Base-by-base conservation (phyloP, 108 stramenopile species). In the Cyclotella atomus region DNA sequence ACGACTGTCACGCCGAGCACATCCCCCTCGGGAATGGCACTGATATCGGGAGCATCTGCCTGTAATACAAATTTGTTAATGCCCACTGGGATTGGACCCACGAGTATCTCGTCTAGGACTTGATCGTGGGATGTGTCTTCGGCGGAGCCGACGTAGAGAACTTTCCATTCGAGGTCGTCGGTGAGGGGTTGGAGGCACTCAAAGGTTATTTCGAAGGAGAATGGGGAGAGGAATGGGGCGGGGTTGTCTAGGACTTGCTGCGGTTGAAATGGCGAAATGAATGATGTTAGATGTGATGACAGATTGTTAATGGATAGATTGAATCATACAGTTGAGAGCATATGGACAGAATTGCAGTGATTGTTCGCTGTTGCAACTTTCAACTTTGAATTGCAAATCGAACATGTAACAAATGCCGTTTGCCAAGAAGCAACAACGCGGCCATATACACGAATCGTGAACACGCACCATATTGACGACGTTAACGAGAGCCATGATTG, bases 201-300 rank as follows among this genome's bases (percentile, higher is more conserved):
- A 76, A 99, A 99, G 14, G 97, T 99, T 54, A 99, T 96, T 84
- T 99, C 97, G 76, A 99, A 99, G 78, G 95, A 90, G 76, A 99
- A 97, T 5, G 97, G 96, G 69, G 89, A 95, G n/a, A 74, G 71
- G 75, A 97, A 98, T 36, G 68, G 65, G 23, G 94, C 87, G 21
- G 99, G 99, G 81, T 99, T 99, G 85, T 98, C 96, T 62, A 98
- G 82, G 50, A 98, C 97, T 28, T 84, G 87, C 92, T 43, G 91
- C 92, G 47, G 91, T 85, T 54, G 92, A 90, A 90, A 93, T 93
- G 61, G 17, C 44, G 56, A 32, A 34, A 50, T 50, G 38, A 9
- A 12, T 41, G 38, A 9, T 9, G 6, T 6, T 6, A 12, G 38
- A 41, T 41, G 12, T 41, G 6, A 41, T 41, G 38, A 41, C 12